These are phyloP conservation scores for Acanthamoeba sp. DNA, from an alignment of 208 protist genomes.

Conservation along the genomic window DNA sequence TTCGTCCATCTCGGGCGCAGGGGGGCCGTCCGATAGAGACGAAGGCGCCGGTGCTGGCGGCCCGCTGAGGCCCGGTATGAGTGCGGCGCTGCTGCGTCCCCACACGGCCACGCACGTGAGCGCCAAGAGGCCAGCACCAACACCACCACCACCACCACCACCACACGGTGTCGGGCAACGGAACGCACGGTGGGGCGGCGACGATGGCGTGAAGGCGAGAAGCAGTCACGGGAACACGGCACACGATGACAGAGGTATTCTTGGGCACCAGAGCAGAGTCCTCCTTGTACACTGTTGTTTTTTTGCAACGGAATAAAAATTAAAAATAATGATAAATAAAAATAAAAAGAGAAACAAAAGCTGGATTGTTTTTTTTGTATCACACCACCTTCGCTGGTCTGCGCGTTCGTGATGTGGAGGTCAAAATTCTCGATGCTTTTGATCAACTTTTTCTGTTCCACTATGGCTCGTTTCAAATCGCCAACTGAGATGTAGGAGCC, in stretches of 20 bases:
- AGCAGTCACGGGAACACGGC: constrained; percentile 76
- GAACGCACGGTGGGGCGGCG: background rate
- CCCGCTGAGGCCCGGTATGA: background rate
- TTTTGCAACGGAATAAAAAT: background rate
- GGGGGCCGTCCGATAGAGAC: background rate
- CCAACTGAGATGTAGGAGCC: constrained; percentile 81
- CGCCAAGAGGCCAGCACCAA: background rate
- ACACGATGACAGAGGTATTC: constrained; percentile 86
- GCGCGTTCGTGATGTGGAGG: constrained; percentile 85
- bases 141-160: background rate
- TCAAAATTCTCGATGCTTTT: constrained; percentile 83
- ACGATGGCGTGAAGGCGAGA: background rate
- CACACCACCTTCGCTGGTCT: constrained; percentile 85
- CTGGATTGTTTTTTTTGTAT: too few relatives aligned
- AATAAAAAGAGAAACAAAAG: background rate
- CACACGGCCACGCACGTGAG: background rate
- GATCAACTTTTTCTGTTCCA: constrained; percentile 81
- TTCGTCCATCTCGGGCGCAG: background rate
- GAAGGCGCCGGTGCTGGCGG: background rate
- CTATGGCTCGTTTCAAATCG: constrained; percentile 85
- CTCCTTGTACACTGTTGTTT: constrained; percentile 81
- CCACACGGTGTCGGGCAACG: background rate
- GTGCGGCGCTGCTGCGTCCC: background rate
- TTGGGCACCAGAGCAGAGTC: constrained; percentile 84
- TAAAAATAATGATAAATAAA: background rate